Evolutionary conservation across 2,329 filamentous ascomycete genomes (phyloP).

Genomic region (Thermothelomyces thermophilus): DNA sequence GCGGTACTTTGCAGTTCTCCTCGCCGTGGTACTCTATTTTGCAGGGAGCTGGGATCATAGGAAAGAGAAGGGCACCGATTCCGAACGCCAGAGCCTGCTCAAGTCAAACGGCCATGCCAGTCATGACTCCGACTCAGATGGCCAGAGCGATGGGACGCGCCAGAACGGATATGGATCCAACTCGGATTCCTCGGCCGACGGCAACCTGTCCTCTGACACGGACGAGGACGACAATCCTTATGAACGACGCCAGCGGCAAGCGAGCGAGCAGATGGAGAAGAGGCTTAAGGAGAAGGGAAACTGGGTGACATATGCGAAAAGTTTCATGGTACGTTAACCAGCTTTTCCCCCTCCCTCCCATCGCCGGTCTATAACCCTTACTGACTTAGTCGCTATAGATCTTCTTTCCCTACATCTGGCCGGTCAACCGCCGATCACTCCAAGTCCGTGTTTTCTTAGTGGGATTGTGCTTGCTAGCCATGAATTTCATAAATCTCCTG

Average conservation of each 20-base stretch:
- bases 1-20: slow-evolving; percentile 31
- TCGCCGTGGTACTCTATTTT: slow-evolving; percentile 32
- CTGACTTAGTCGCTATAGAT: slow-evolving; percentile 39
- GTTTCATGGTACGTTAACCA: slow-evolving; percentile 49
- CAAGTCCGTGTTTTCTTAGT: slow-evolving; percentile 64
- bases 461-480: slow-evolving; percentile 58
- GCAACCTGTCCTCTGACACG: slow-evolving; percentile 26
- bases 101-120: slow-evolving; percentile 32
- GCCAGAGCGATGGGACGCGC: slow-evolving; percentile 11
- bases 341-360: neutral
- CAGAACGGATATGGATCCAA: slow-evolving; percentile 37
- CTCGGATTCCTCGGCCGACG: slow-evolving; percentile 20
- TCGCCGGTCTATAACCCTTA: neutral
- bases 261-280: slow-evolving; percentile 56
- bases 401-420: slow-evolving; percentile 75
- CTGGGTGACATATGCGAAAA: slow-evolving; percentile 70
- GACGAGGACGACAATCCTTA: slow-evolving; percentile 46
- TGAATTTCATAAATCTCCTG: slow-evolving; percentile 68
- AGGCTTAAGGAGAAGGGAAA: slow-evolving; percentile 67
- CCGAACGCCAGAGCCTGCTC: slow-evolving; percentile 54
- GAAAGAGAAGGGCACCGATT: slow-evolving; percentile 36
- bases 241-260: slow-evolving; percentile 47
- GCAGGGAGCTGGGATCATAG: slow-evolving; percentile 17
- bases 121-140: slow-evolving; percentile 22
- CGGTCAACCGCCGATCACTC: slow-evolving; percentile 56